Conservation (phyloP, 2,329 filamentous ascomycete species). For the Scolecobasidium constrictum region DNA sequence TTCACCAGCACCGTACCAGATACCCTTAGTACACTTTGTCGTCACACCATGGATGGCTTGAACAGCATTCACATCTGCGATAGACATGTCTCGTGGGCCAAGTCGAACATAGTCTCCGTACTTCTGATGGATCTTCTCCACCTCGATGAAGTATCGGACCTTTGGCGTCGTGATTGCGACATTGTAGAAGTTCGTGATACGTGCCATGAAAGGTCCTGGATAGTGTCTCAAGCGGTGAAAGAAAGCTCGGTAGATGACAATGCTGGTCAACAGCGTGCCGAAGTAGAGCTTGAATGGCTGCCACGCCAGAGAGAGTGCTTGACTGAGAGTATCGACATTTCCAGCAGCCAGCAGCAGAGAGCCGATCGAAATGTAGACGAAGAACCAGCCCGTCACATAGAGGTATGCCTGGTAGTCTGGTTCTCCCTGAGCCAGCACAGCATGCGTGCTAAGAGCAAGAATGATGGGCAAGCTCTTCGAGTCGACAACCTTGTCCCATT, state of each 20-base stretch:
- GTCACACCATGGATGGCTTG: not conserved
- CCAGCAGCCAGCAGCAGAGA: not conserved
- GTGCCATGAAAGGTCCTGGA: slow-evolving; percentile 17
- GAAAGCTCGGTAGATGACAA: slow-evolving; percentile 17
- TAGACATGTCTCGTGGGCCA: slow-evolving; percentile 11
- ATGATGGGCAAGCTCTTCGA: slow-evolving; percentile 1
- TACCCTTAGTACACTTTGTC: slow-evolving; percentile 1
- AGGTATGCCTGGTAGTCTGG: not conserved
- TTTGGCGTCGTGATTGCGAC: not conserved
- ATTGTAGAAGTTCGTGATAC: slow-evolving; percentile 14
- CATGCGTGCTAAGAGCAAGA: not conserved
- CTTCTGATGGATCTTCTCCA: slow-evolving; percentile 15
- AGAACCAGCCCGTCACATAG: not conserved
- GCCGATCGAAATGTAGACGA: not conserved
- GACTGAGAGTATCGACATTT: not conserved
- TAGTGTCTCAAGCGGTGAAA: slow-evolving; percentile 18
- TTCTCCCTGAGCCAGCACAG: not conserved
- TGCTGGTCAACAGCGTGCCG: slow-evolving; percentile 12
- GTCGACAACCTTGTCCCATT: not conserved
- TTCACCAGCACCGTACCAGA: not conserved
- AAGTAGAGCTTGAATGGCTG: not conserved
- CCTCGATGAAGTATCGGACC: slow-evolving; percentile 6
- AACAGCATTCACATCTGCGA: slow-evolving; percentile 2
- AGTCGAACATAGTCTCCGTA: slow-evolving; percentile 21
- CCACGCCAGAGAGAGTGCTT: not conserved